Evolutionary conservation across 768 basidiomycete species (phyloP), one percentile per base, ranked within the genome.

Genomic region (Hydnum rufescens): DNA sequence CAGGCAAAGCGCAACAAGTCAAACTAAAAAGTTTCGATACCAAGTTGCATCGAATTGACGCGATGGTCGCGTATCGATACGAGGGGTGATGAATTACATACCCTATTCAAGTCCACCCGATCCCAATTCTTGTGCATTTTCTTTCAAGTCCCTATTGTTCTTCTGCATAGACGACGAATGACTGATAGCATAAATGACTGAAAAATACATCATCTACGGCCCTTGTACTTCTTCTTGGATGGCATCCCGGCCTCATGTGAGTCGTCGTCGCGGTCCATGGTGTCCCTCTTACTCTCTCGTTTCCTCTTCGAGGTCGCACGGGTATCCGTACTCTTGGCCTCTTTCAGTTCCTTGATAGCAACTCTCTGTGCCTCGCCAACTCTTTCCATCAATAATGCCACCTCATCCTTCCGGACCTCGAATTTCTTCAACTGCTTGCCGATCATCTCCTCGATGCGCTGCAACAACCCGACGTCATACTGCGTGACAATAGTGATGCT

Each of bases 401-500:
- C 77, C 57, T 95, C 90, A 61, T 93, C 85, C 54, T 82, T 76
- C 61, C 89, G 87, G 0, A 80, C 80, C 5, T 80, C 79, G 72
- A 83, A 97, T 32, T 82, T 67, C 50, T 80, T 81, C 78, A 99
- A 82, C 65, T 89, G 85, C 68, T 93, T 93, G 36, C 77, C 90
- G 22, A 83, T 78, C 4, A 93, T 89, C 22, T 76, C 71, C 64
- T 99, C 95, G 61, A 97, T 96, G 5, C 95, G 80, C 65, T 95
- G 89, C 3, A 96, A 67, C 43, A 96, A 73, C 66, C 97, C 95
- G 52, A 99, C 89, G 58, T 99, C 95, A 65, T 97, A 99, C 66
- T 99, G 95, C 3, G 93, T 88, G 23, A 96, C 90, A 39, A 99
- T 75, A n/a, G 92, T 95, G 60, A 99, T 84, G 1, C 87, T 81